phyloP scores from a whole-genome alignment of 306 rosid species.

The Malus sieversii region DNA sequence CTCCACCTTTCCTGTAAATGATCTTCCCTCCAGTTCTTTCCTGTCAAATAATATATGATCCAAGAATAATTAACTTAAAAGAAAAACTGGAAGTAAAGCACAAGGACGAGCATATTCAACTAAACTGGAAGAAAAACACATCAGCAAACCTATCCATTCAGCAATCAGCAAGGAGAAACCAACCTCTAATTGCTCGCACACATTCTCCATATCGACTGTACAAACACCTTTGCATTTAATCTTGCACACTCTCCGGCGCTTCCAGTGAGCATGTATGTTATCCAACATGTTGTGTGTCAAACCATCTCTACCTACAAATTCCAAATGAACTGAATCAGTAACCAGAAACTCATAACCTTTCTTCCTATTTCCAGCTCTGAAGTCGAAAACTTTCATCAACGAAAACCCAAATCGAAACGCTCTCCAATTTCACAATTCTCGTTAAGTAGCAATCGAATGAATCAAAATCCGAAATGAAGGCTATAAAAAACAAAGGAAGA shows the following conservation, averaged over 20 bases:
- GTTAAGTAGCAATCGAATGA: not conserved
- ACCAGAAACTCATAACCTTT: not conserved
- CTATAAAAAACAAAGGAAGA: not conserved
- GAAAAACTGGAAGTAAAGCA: slow-evolving; percentile 4
- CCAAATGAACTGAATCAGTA: slow-evolving; percentile 1
- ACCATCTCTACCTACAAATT: slow-evolving; percentile 83
- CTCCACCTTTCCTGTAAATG: slow-evolving; percentile 59
- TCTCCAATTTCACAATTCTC: not conserved
- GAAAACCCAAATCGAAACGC: not conserved
- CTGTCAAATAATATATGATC: slow-evolving; percentile 34
- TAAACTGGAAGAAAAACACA: not conserved
- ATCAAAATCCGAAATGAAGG: not conserved
- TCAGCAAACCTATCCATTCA: not conserved
- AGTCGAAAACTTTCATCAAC: not conserved
- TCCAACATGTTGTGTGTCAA: slow-evolving; percentile 98
- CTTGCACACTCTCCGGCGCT: slow-evolving; percentile 89
- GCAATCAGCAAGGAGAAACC: slow-evolving; percentile 14
- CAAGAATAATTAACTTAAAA: slow-evolving; percentile 1
- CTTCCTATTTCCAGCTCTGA: not conserved
- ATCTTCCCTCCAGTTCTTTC: slow-evolving; percentile 84
- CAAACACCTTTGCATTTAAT: slow-evolving; percentile 91
- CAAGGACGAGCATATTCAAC: not conserved
- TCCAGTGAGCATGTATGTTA: slow-evolving; percentile 94
- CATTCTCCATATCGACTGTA: slow-evolving; percentile 79
- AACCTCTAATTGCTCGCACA: slow-evolving; percentile 78